Conservation (phyloP, 169 alveolate genomes). For the Perkinsus chesapeaki region DNA sequence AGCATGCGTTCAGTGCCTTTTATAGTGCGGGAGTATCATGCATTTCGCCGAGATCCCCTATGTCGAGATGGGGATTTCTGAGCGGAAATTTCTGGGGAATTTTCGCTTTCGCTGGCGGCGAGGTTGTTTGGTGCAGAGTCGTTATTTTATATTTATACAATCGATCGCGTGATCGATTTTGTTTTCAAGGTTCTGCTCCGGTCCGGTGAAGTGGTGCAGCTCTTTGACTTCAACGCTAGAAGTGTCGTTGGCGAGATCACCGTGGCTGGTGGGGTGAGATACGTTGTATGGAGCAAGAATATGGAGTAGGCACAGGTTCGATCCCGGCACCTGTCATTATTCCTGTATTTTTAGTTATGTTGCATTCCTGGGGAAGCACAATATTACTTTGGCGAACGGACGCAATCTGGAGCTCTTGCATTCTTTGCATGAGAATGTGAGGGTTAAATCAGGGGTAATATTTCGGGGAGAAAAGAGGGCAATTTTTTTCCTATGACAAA, state of each 20-base stretch:
- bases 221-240: neutral
- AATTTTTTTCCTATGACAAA: too few species aligned
- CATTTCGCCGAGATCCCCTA: too few species aligned
- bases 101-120: too few species aligned
- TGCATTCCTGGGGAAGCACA: constrained; percentile 46
- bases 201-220: neutral
- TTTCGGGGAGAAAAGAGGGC: too few species aligned
- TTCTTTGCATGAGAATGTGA: constrained; percentile 49
- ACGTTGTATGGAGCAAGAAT: constrained; percentile 37
- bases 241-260: constrained; percentile 21
- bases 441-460: constrained; percentile 52
- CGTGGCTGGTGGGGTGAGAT: constrained; percentile 26
- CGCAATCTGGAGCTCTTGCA: constrained; percentile 33
- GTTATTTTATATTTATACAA: too few species aligned
- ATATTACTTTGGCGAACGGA: constrained; percentile 19
- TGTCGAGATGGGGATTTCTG: too few species aligned
- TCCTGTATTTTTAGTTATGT: constrained; percentile 31
- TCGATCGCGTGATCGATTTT: neutral
- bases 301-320: neutral
- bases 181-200: neutral
- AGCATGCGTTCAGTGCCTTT: neutral
- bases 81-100: too few species aligned
- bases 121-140: too few species aligned
- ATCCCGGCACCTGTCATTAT: neutral
- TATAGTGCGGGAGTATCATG: too few species aligned